Conservation (phyloP, 1,139 yeast genomes). For the Blastobotrys ciferrii region DNA sequence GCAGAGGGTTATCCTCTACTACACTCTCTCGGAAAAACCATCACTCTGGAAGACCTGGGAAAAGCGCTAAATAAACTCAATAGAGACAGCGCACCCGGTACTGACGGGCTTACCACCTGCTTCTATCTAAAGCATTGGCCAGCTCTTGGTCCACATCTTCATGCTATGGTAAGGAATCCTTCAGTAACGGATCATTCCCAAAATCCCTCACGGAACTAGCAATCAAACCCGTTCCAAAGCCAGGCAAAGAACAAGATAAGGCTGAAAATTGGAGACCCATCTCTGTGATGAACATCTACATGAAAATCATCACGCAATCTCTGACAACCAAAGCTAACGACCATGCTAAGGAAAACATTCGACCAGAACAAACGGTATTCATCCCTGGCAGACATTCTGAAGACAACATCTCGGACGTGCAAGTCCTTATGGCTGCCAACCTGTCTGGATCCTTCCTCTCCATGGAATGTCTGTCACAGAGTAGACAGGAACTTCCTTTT, state of each 20-base stretch:
- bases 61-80: background rate
- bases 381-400: slow-evolving; percentile 2
- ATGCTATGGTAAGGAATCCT: slow-evolving; percentile 1
- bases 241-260: background rate
- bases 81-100: background rate
- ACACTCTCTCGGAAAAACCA: too few relatives aligned
- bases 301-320: background rate
- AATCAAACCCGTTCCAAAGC: background rate
- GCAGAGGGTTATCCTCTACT: too few relatives aligned
- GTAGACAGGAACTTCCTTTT: background rate
- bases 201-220: background rate
- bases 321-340: too few relatives aligned
- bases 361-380: slow-evolving; percentile 8
- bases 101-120: background rate
- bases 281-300: background rate
- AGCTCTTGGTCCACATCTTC: background rate
- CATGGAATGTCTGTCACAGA: slow-evolving; percentile 8
- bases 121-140: background rate
- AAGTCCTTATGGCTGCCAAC: slow-evolving; percentile 1
- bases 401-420: slow-evolving; percentile 7
- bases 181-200: background rate
- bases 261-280: background rate
- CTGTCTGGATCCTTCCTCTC: background rate
- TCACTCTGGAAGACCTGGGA: background rate
- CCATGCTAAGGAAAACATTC: too few relatives aligned